Percentiles rank a stretch among this genome's conserved stretches.
phyloP scores from a whole-genome alignment of 169 alveolate species.

The Miamiensis avidus region DNA sequence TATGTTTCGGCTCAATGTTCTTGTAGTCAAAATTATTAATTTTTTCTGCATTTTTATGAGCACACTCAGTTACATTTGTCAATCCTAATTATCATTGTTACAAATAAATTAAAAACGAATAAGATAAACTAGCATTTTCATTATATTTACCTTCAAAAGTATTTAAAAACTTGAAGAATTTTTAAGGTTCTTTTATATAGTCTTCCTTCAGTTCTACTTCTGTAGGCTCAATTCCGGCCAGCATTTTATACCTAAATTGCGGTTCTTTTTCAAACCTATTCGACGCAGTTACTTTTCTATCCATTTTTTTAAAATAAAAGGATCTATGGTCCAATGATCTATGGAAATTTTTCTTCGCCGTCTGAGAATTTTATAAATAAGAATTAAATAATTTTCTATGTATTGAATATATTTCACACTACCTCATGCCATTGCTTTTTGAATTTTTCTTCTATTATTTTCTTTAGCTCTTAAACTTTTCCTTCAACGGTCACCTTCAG shows the following conservation, averaged over 20 bases:
- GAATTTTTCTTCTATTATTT: slow-evolving; percentile 12
- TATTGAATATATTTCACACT: no score
- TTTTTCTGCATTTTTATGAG: slow-evolving; percentile 1
- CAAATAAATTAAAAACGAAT: background rate
- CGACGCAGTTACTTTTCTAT: slow-evolving; percentile 13
- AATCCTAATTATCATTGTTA: background rate
- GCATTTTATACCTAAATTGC: slow-evolving; percentile 4
- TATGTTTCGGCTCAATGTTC: background rate
- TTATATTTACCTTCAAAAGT: background rate
- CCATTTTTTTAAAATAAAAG: slow-evolving; percentile 38
- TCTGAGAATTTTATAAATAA: background rate
- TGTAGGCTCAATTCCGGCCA: background rate
- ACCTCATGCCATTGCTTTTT: slow-evolving; percentile 37
- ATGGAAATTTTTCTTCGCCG: slow-evolving; percentile 38
- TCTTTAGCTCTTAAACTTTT: background rate
- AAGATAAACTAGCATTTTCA: no score
- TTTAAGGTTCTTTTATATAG: background rate
- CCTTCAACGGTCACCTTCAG: background rate
- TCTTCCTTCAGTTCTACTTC: background rate
- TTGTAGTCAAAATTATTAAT: slow-evolving; percentile 9
- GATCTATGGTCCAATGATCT: slow-evolving; percentile 51
- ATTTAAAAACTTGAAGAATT: background rate
- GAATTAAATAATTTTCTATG: no score
- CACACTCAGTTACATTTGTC: slow-evolving; percentile 7
- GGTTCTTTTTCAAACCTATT: slow-evolving; percentile 44